A percentile compares a stretch with the other conserved stretches of the same genome.
These are phyloP conservation scores for Sisymbrium altissimum DNA, from an alignment of 345 rosid genomes.

Conservation along the genomic window DNA sequence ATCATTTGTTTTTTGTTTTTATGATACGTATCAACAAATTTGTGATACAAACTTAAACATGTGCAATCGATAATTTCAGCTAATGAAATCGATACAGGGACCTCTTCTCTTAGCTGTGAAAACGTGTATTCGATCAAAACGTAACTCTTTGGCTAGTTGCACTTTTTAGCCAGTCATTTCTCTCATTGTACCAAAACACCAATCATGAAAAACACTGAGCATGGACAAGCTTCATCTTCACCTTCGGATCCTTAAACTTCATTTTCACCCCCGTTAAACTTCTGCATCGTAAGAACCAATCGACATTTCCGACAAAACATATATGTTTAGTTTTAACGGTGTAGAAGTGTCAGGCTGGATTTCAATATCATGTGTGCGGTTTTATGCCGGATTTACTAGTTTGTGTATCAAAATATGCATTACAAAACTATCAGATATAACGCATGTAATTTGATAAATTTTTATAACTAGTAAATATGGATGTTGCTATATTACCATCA, in stretches of 20 bases:
- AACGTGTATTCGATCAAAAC: background rate
- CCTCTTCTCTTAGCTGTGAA: background rate
- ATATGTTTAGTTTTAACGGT: background rate
- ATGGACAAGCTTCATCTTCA: background rate
- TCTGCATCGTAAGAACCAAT: background rate
- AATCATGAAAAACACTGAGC: background rate
- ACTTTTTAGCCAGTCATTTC: background rate
- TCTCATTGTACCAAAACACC: background rate
- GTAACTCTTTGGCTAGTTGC: background rate
- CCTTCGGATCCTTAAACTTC: background rate
- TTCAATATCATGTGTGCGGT: background rate
- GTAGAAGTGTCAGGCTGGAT: background rate
- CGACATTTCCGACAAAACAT: no score
- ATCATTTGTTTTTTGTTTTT: background rate
- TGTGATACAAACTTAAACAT: background rate
- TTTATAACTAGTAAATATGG: no score
- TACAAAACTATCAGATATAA: background rate
- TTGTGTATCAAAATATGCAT: background rate
- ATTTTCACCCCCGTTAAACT: background rate
- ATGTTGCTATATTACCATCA: no score
- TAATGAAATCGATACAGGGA: background rate
- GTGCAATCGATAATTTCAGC: background rate
- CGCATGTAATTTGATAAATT: background rate
- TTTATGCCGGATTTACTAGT: background rate
- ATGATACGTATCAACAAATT: background rate